Conservation (phyloP, 2,329 filamentous ascomycete species). For the Mollisia scopiformis region DNA sequence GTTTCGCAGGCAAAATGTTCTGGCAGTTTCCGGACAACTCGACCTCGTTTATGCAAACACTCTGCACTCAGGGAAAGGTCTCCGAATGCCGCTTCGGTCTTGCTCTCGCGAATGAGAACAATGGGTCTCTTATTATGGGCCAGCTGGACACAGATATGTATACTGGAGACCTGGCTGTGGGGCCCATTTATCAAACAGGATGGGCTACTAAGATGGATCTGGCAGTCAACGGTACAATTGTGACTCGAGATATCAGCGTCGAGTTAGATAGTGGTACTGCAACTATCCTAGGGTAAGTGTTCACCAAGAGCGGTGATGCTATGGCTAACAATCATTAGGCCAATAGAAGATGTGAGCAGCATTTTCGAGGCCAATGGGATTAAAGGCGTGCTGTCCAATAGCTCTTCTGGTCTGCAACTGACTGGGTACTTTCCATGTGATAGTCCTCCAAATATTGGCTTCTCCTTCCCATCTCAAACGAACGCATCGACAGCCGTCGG, state of each 20-base stretch:
- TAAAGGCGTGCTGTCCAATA: constrained; percentile 5
- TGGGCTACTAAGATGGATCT: constrained; percentile 11
- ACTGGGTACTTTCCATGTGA: constrained; percentile 16
- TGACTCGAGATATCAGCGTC: constrained; percentile 2
- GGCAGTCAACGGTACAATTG: constrained; percentile 8
- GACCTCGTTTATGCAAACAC: not conserved
- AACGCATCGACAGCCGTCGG: constrained; percentile 6
- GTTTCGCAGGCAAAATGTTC: not conserved
- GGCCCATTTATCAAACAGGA: not conserved
- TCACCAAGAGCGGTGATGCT: not conserved
- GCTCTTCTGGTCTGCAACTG: not conserved
- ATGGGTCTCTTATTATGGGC: not conserved
- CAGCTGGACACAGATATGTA: not conserved
- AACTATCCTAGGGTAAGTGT: constrained; percentile 10
- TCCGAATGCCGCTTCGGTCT: not conserved
- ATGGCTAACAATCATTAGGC: constrained; percentile 2
- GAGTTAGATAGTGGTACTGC: constrained; percentile 19
- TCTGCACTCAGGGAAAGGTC: not conserved
- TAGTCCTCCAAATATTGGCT: constrained; percentile 11
- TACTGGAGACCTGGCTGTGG: not conserved
- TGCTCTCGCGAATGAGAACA: not conserved
- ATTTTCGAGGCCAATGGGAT: constrained; percentile 16
- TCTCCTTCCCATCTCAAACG: constrained; percentile 12
- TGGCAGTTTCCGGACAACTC: not conserved
- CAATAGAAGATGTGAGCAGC: constrained; percentile 5